Conservation (phyloP, 495 filamentous ascomycete genomes). For the Zalerion maritima region DNA sequence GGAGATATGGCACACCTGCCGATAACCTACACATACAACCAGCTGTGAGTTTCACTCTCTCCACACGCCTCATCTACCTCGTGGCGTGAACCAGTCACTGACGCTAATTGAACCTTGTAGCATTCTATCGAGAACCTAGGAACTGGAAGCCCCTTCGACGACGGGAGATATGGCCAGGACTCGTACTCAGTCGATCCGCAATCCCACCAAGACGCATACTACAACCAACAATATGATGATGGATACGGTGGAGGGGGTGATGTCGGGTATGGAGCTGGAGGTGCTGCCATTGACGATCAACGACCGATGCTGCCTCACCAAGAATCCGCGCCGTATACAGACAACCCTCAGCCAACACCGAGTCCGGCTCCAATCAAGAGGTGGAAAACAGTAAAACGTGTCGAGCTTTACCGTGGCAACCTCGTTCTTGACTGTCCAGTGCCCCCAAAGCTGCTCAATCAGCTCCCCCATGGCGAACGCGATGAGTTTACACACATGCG, state of each 20-base stretch:
- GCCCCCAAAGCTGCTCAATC: constrained; percentile 71
- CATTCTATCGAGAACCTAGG: constrained; percentile 72
- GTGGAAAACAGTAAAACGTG: constrained; percentile 98
- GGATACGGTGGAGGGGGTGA: constrained; percentile 34
- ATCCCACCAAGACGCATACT: constrained; percentile 77
- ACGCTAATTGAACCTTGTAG: constrained; percentile 19
- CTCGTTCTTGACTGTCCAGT: constrained; percentile 95
- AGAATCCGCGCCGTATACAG: constrained; percentile 36
- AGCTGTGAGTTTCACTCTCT: constrained; percentile 39
- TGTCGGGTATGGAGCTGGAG: constrained; percentile 9
- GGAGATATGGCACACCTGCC: constrained; percentile 30
- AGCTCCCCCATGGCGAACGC: constrained; percentile 77
- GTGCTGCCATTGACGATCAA: constrained; percentile 24
- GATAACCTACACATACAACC: constrained; percentile 60
- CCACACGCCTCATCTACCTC: constrained; percentile 10
- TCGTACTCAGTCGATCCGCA: constrained; percentile 63
- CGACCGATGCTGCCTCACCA: constrained; percentile 35
- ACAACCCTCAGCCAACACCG: constrained; percentile 35
- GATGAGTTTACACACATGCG: constrained; percentile 99
- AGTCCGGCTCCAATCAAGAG: constrained; percentile 59
- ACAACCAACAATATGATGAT: constrained; percentile 64
- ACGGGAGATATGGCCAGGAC: constrained; percentile 45
- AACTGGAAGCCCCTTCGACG: constrained; percentile 58
- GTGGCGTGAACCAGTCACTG: not conserved
- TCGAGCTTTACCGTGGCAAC: constrained; percentile 91